These are phyloP conservation scores for Capsella bursapastoris DNA, from an alignment of 345 rosid species.

Conservation along the genomic window DNA sequence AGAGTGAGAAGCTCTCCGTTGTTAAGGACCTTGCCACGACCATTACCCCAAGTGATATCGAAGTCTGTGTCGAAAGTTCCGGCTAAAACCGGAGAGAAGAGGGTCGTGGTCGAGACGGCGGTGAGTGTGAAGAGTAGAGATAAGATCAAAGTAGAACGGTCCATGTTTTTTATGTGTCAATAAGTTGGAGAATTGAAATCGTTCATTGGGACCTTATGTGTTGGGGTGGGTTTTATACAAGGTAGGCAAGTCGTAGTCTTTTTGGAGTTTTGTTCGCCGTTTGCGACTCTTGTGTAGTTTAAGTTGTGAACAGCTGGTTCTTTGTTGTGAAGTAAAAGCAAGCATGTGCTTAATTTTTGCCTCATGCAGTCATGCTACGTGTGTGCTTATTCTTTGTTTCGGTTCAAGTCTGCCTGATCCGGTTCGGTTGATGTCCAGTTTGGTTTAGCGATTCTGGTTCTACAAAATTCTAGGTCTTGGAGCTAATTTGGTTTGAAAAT, in stretches of 20 bases:
- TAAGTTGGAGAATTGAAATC: slow-evolving; percentile 29
- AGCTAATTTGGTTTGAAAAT: background rate
- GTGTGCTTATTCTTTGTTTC: slow-evolving; percentile 27
- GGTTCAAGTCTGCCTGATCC: slow-evolving; percentile 14
- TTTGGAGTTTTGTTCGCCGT: slow-evolving; percentile 41
- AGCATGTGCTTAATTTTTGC: slow-evolving; percentile 27
- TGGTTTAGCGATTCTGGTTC: background rate
- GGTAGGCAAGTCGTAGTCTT: slow-evolving; percentile 23
- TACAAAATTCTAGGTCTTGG: background rate
- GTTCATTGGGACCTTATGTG: slow-evolving; percentile 41
- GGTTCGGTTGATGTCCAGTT: background rate
- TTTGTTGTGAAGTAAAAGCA: slow-evolving; percentile 27
- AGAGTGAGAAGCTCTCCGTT: slow-evolving; percentile 67
- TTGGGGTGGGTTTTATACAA: slow-evolving; percentile 37
- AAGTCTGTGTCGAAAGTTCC: slow-evolving; percentile 54
- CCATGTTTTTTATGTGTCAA: slow-evolving; percentile 42
- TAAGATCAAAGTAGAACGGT: slow-evolving; percentile 38
- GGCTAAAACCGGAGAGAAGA: slow-evolving; percentile 34
- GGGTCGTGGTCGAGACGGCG: slow-evolving; percentile 27
- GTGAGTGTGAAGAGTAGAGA: slow-evolving; percentile 36
- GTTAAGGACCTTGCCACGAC: slow-evolving; percentile 59
- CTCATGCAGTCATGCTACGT: slow-evolving; percentile 34
- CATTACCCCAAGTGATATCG: slow-evolving; percentile 68
- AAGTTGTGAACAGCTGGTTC: slow-evolving; percentile 34
- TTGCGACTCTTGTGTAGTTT: slow-evolving; percentile 42